phyloP scores from a whole-genome alignment of 768 basidiomycete species.

The Hemileccinum rubropunctum region DNA sequence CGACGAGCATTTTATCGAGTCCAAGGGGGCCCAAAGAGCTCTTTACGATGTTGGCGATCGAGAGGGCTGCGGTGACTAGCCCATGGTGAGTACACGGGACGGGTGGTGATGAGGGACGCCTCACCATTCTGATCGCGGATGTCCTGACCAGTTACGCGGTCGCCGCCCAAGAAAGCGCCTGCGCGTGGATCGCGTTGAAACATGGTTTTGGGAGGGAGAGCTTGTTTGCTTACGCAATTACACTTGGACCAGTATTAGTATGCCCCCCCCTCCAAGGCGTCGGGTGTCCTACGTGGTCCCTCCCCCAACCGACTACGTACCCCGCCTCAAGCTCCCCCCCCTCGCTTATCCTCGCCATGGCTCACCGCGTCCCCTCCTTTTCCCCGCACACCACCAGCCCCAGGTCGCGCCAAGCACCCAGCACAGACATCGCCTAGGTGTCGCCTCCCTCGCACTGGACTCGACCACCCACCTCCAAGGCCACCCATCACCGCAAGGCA shows the following conservation, averaged over 20 bases:
- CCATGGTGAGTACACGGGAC: neutral
- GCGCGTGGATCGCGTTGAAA: slow-evolving; percentile 91
- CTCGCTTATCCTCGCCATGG: slow-evolving; percentile 63
- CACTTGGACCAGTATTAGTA: slow-evolving; percentile 3
- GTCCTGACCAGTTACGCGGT: slow-evolving; percentile 92
- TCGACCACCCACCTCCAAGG: slow-evolving; percentile 74
- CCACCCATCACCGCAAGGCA: slow-evolving; percentile 69
- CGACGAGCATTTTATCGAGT: slow-evolving; percentile 95
- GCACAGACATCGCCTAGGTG: slow-evolving; percentile 84
- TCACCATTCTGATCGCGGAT: slow-evolving; percentile 95
- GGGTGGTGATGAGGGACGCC: slow-evolving; percentile 4
- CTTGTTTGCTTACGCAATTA: slow-evolving; percentile 23
- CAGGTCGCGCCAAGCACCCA: slow-evolving; percentile 34
- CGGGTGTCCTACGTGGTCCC: slow-evolving; percentile 90
- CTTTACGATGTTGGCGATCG: slow-evolving; percentile 97
- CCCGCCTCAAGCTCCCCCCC: slow-evolving; percentile 69
- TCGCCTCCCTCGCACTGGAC: slow-evolving; percentile 86
- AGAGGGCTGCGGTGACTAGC: slow-evolving; percentile 88
- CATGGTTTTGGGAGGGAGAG: slow-evolving; percentile 40
- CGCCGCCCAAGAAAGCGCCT: slow-evolving; percentile 91
- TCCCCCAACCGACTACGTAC: slow-evolving; percentile 58
- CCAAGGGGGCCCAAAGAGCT: slow-evolving; percentile 94
- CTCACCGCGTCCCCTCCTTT: slow-evolving; percentile 63
- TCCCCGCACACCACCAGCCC: slow-evolving; percentile 34
- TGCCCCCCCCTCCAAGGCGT: slow-evolving; percentile 50